Evolutionary conservation across 2,329 filamentous ascomycete genomes (phyloP), one percentile per base, ranked within the genome.

Genomic region (Aulographum hederae): DNA sequence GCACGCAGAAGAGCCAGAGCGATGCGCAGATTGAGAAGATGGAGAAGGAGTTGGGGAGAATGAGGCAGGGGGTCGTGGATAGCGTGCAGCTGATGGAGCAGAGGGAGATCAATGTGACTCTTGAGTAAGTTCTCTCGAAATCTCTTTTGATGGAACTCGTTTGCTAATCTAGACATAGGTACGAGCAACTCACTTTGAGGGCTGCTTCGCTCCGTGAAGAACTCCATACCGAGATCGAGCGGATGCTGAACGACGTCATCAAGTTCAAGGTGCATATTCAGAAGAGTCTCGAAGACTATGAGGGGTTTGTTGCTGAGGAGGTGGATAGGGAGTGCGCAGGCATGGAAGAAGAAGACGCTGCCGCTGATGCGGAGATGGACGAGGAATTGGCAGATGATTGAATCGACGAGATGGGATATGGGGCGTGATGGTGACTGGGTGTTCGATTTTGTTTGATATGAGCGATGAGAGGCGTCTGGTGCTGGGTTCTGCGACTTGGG

Each of bases 191-290:
- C 30, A 82, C 78, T n/a, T 69, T 92, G 33, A 71, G 73, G 19
- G 81, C 81, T 30, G 81, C 81, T 40, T 62, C 80, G 1, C 65
- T 95, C 16, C 73, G 89, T n/a, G 89, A 98, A 52, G 85, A 95
- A 51, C 65, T 98, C n/a, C 89, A 98, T 53, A 93, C 84, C 0
- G 85, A 94, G 52, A 81, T 94, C 45, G 89, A 94, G 58, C 77
- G 75, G 44, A 92, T 95, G 70, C 61, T 98, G 37, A 92, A 94
- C 57, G 85, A 95, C 49, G 78, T 94, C 38, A 92, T 95, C 60
- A 85, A 91, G 47, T 95, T 98, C 69, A 98, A 98, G 60, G 80
- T 98, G 40, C 85, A 95, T 47, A 66, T 98, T 32, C 89, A 98
- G 54, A 85, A 84, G 58, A 77, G 73, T 36, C 61, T 98, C 33